Evolutionary conservation across 805 yeast genomes (phyloP).

Genomic region (Hanseniaspora occidentalis): DNA sequence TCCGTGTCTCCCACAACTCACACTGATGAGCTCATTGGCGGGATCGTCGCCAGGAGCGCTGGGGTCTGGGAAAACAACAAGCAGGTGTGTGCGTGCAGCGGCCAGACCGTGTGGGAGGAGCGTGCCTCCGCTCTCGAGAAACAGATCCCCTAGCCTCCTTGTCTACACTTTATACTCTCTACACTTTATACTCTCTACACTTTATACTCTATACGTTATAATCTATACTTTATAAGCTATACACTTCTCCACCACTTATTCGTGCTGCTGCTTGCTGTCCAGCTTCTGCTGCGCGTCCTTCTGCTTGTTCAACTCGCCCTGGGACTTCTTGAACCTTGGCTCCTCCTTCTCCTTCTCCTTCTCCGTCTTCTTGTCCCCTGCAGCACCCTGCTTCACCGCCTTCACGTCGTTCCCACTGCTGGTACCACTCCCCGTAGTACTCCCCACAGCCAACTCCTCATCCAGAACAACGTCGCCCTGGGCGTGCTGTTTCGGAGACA

Average conservation of each 20-base stretch:
- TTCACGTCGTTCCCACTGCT: constrained; percentile 4
- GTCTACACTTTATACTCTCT: too few relatives aligned
- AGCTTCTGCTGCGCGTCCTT: not conserved
- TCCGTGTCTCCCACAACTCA: constrained; percentile 20
- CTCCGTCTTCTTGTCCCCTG: not conserved
- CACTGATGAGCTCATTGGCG: constrained; percentile 21
- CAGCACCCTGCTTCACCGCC: constrained; percentile 6
- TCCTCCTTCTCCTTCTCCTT: not conserved
- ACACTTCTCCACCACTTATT: not conserved
- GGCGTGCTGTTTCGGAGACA: too few relatives aligned
- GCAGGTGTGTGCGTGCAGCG: constrained; percentile 86
- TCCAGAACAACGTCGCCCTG: too few relatives aligned
- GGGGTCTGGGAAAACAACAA: constrained; percentile 96
- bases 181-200: too few relatives aligned
- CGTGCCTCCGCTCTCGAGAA: constrained; percentile 52
- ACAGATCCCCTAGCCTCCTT: constrained; percentile 11
- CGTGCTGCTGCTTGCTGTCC: not conserved
- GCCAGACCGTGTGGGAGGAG: constrained; percentile 95
- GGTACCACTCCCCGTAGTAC: not conserved
- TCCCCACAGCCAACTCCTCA: too few relatives aligned
- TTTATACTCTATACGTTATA: not conserved
- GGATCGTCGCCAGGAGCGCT: constrained; percentile 68
- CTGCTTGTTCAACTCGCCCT: constrained; percentile 3
- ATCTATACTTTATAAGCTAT: not conserved
- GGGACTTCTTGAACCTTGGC: constrained; percentile 4